A percentile compares a stretch with the other conserved stretches of the same genome.
Evolutionary conservation across 768 basidiomycete genomes (phyloP).

Genomic region (Russula foetens): DNA sequence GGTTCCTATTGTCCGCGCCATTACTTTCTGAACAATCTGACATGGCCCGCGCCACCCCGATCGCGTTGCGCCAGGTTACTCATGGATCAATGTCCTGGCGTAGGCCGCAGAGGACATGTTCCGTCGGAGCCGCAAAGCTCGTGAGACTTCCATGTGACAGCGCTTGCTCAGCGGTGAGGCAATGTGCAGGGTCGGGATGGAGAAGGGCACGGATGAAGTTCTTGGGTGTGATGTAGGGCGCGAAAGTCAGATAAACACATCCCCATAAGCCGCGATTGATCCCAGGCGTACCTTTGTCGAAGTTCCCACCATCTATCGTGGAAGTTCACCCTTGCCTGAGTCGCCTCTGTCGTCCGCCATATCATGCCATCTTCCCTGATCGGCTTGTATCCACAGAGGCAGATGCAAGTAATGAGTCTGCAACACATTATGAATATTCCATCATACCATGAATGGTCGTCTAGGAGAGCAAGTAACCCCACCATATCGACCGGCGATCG

Average conservation of each 20-base stretch:
- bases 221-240: slow-evolving; percentile 38
- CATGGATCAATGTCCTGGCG: slow-evolving; percentile 77
- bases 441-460: no score
- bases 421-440: neutral
- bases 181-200: no score
- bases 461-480: slow-evolving; percentile 20
- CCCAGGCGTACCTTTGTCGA: slow-evolving; percentile 46
- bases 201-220: slow-evolving; percentile 78
- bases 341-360: slow-evolving; percentile 77
- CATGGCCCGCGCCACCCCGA: slow-evolving; percentile 37
- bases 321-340: no score
- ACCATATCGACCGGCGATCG: slow-evolving; percentile 93
- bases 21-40: neutral
- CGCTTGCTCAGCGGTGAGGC: slow-evolving; percentile 71
- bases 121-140: slow-evolving; percentile 50
- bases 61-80: slow-evolving; percentile 66
- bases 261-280: no score
- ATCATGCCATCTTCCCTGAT: slow-evolving; percentile 80
- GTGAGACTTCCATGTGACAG: slow-evolving; percentile 72
- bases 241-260: no score
- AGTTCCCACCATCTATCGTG: slow-evolving; percentile 96
- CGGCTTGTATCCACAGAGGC: slow-evolving; percentile 92
- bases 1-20: neutral
- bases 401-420: slow-evolving; percentile 90
- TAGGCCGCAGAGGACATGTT: slow-evolving; percentile 72